Base-by-base conservation (phyloP, 345 rosid species). In the Nasturtium officinale region DNA sequence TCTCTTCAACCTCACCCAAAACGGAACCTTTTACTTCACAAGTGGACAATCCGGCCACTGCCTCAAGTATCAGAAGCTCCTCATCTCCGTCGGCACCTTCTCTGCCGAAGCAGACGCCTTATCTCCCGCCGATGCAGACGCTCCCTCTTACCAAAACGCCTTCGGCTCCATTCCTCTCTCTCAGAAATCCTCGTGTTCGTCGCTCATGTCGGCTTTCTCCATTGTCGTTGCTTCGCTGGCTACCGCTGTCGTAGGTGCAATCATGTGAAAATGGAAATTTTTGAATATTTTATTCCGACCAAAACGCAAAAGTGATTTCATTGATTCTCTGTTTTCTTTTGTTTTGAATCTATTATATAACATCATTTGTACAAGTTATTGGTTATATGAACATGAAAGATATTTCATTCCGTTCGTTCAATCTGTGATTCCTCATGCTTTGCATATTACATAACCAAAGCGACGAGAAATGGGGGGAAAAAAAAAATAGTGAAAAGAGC, bases 41-140 rank as follows among this genome's bases (percentile, higher is more conserved):
- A 95, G 99, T 75, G 96, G 93, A 11, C 77, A 60, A 11, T 45
- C 89, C 2, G 96, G 98, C 38, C 93, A 82, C 73, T 95, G 99
- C 71, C 79, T 78, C 17, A 91, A 95, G 90, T 83, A 82, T 75
- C 99, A 95, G 90, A 91, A 88, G 85, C 85, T 95, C 15, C 72
- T 80, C 23, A 61, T 95, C 50, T 78, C 88, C 37, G 90, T 91
- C 40, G 89, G 89, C 7, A 80, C 86, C 42, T 92, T 68, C 51
- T 71, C 96, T 21, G 54, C 77, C 54, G 74, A 65, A 15, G 81
- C 78, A 5, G 85, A 84, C 13, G 85, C 88, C n/a, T 38, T 61
- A 23, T 74, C 94, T 81, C 89, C 98, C 32, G 66, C 87, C 47
- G 80, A 86, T 46, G 91, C 84, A 23, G 59, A 83, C 37, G 87